phyloP scores from a whole-genome alignment of 805 yeast species.

The Suhomyces sp. region DNA sequence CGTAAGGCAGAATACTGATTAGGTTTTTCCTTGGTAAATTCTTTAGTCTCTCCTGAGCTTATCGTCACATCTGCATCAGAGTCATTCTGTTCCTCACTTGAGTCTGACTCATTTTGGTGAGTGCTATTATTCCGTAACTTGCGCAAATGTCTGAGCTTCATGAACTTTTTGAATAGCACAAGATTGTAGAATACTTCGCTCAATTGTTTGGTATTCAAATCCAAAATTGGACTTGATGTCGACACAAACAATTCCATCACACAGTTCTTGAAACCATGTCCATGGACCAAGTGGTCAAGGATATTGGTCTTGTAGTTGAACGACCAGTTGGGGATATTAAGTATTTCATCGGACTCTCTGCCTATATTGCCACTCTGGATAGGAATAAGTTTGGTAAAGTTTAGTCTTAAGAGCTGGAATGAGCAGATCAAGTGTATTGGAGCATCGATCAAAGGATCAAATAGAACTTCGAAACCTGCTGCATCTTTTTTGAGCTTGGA shows the following conservation, averaged over 20 bases:
- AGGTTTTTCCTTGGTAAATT: background rate
- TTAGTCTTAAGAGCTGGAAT: slow-evolving; percentile 28
- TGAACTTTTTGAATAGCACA: slow-evolving; percentile 26
- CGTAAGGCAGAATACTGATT: slow-evolving; percentile 1
- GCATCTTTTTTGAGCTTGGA: slow-evolving; percentile 19
- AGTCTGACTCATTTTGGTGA: background rate
- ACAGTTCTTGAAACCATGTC: slow-evolving; percentile 35
- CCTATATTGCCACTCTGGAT: slow-evolving; percentile 6
- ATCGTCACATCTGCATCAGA: slow-evolving; percentile 2
- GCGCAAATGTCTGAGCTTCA: slow-evolving; percentile 18
- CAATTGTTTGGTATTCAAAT: slow-evolving; percentile 31
- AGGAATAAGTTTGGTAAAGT: slow-evolving; percentile 14
- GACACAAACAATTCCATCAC: slow-evolving; percentile 37
- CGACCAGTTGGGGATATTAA: slow-evolving; percentile 34
- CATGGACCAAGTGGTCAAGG: slow-evolving; percentile 29
- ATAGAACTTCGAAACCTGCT: slow-evolving; percentile 41
- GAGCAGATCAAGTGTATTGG: slow-evolving; percentile 36
- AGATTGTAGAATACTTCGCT: slow-evolving; percentile 33
- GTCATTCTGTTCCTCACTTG: background rate
- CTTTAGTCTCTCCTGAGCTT: background rate
- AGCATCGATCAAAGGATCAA: slow-evolving; percentile 25
- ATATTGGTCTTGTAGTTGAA: slow-evolving; percentile 35
- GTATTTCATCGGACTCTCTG: slow-evolving; percentile 23
- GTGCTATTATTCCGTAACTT: background rate
- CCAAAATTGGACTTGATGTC: slow-evolving; percentile 38